Percentiles rank a stretch among this genome's conserved stretches.
Conservation (phyloP, 176 grass and related monocot genomes). For the Oryza rufipogon region DNA sequence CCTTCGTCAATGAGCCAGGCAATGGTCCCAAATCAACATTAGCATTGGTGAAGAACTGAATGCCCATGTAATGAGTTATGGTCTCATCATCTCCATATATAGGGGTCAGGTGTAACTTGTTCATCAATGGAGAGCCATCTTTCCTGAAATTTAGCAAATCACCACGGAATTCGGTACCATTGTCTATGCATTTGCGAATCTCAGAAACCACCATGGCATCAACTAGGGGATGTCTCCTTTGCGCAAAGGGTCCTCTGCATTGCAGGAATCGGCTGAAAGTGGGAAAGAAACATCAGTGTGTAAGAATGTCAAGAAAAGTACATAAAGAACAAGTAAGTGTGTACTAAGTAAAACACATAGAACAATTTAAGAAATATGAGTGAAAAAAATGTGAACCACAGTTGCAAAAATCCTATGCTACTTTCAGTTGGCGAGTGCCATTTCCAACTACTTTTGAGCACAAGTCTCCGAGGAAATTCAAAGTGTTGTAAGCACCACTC, state of each 20-base stretch:
- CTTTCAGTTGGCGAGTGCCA: not conserved
- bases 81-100: slow-evolving; percentile 85
- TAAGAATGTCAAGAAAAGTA: slow-evolving; percentile 26
- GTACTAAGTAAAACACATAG: not conserved
- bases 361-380: not conserved
- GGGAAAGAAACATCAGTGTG: slow-evolving; percentile 17
- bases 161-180: slow-evolving; percentile 71
- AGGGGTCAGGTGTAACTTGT: slow-evolving; percentile 76
- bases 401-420: not conserved
- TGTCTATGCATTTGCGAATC: slow-evolving; percentile 70
- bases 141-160: slow-evolving; percentile 92
- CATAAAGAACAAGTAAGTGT: slow-evolving; percentile 10
- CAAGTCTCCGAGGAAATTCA: not conserved
- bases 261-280: slow-evolving; percentile 89
- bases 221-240: slow-evolving; percentile 79
- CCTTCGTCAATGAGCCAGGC: slow-evolving; percentile 57
- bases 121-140: slow-evolving; percentile 87
- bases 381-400: not conserved
- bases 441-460: slow-evolving; percentile 2
- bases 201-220: slow-evolving; percentile 65
- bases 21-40: slow-evolving; percentile 78
- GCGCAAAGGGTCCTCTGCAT: slow-evolving; percentile 87
- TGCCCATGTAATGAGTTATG: slow-evolving; percentile 83
- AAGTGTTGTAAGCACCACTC: not conserved
- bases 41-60: slow-evolving; percentile 84